Evolutionary conservation across 495 filamentous ascomycete species (phyloP).

Genomic region (Saxophila tyrrhenica): DNA sequence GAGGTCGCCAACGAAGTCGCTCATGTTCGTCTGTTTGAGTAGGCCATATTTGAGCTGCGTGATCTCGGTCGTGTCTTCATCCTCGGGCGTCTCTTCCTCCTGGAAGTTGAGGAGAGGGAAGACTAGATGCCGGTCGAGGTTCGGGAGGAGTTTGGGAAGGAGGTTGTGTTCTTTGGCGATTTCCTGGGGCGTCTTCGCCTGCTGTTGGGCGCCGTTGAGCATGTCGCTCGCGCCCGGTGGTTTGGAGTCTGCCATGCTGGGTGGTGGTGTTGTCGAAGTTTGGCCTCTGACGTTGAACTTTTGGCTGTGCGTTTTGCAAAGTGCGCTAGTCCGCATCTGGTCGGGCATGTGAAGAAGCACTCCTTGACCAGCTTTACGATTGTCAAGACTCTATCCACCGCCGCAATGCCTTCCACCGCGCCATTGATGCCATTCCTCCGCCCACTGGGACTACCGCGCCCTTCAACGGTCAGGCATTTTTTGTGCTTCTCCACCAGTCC

Average conservation of each 20-base stretch:
- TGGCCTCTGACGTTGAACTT: neutral
- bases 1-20: conserved; percentile 83
- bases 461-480: conserved; percentile 22
- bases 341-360: neutral
- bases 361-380: neutral
- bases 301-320: conserved; percentile 69
- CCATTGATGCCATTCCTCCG: conserved; percentile 26
- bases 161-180: conserved; percentile 63
- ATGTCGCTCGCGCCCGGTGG: conserved; percentile 43
- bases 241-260: conserved; percentile 57
- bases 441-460: conserved; percentile 23
- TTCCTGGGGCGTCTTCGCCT: conserved; percentile 40
- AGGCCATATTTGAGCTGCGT: conserved; percentile 79
- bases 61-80: conserved; percentile 43
- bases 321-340: conserved; percentile 23
- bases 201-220: conserved; percentile 42
- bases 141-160: conserved; percentile 73
- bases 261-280: neutral
- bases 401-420: conserved; percentile 18
- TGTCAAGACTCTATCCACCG: neutral
- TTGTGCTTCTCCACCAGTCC: conserved; percentile 25
- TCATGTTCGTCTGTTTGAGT: conserved; percentile 94
- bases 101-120: conserved; percentile 86
- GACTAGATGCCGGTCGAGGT: conserved; percentile 91
- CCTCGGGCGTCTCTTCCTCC: conserved; percentile 45